phyloP scores from a whole-genome alignment of 768 basidiomycete species.

The Naematelia encephala region DNA sequence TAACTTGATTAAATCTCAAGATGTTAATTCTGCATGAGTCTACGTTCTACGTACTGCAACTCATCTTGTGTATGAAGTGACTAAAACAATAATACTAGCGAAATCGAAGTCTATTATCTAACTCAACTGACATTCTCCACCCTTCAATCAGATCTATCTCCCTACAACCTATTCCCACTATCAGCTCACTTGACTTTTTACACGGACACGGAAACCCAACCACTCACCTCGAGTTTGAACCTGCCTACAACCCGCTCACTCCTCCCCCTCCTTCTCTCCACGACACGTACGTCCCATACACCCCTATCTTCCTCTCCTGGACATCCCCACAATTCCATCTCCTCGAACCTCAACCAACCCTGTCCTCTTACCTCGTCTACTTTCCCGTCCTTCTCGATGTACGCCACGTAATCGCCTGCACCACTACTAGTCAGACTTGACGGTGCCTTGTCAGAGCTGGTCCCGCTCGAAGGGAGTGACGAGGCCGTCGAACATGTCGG shows the following conservation, averaged over 20 bases:
- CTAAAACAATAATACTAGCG: background rate
- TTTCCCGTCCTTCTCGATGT: background rate
- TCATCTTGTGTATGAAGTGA: no score
- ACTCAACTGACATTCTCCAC: background rate
- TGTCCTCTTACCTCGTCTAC: conserved; percentile 18
- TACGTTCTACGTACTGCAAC: no score
- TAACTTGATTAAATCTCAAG: no score
- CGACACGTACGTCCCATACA: conserved; percentile 28
- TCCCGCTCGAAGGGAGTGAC: background rate
- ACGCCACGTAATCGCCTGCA: background rate
- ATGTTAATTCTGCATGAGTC: no score
- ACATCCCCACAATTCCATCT: conserved; percentile 48
- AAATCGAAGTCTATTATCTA: background rate
- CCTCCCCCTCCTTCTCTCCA: conserved; percentile 22
- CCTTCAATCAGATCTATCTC: conserved; percentile 1
- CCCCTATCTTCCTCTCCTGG: conserved; percentile 33
- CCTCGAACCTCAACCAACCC: conserved; percentile 45
- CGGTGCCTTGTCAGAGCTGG: background rate
- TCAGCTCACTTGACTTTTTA: conserved; percentile 8
- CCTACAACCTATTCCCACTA: conserved; percentile 19
- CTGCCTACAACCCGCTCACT: conserved; percentile 30
- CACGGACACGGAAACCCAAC: background rate
- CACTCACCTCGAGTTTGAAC: conserved; percentile 36
- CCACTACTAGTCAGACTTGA: background rate
- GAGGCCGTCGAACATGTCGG: background rate